A percentile compares a stretch with the other conserved stretches of the same genome.
phyloP scores from a whole-genome alignment of 2,329 filamentous ascomycete genomes.

The Fusarium verrucosum region DNA sequence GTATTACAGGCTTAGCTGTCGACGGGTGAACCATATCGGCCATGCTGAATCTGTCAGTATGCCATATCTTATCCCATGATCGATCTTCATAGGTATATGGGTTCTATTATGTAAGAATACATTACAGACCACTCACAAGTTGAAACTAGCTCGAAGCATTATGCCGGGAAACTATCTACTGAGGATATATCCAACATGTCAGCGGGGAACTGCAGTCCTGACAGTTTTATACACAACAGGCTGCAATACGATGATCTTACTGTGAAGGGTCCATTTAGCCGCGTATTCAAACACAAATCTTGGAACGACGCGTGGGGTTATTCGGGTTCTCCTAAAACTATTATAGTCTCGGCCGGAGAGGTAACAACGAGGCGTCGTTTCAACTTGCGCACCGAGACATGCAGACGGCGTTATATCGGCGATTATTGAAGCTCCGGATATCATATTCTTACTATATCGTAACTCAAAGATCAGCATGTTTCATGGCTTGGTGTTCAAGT shows the following conservation, averaged over 20 bases:
- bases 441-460: background rate
- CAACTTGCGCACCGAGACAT: conserved; percentile 62
- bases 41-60: conserved; percentile 53
- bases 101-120: no score
- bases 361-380: conserved; percentile 66
- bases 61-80: background rate
- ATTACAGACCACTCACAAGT: no score
- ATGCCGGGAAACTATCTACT: background rate
- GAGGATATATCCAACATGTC: background rate
- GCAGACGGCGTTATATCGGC: background rate
- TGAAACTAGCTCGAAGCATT: no score
- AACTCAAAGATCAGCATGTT: background rate
- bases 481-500: background rate
- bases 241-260: conserved; percentile 73
- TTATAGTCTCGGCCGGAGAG: conserved; percentile 55
- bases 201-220: background rate
- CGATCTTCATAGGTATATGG: no score
- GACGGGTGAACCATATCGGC: conserved; percentile 70
- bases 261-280: conserved; percentile 68
- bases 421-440: background rate
- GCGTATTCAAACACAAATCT: conserved; percentile 51
- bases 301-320: conserved; percentile 11
- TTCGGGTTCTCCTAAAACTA: conserved; percentile 66
- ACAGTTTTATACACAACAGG: conserved; percentile 63
- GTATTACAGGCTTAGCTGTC: conserved; percentile 61